Percentiles rank a stretch among this genome's conserved stretches.
Evolutionary conservation across 192 early-diverging fungal species (phyloP).

Genomic region (Phycomyces nitens): DNA sequence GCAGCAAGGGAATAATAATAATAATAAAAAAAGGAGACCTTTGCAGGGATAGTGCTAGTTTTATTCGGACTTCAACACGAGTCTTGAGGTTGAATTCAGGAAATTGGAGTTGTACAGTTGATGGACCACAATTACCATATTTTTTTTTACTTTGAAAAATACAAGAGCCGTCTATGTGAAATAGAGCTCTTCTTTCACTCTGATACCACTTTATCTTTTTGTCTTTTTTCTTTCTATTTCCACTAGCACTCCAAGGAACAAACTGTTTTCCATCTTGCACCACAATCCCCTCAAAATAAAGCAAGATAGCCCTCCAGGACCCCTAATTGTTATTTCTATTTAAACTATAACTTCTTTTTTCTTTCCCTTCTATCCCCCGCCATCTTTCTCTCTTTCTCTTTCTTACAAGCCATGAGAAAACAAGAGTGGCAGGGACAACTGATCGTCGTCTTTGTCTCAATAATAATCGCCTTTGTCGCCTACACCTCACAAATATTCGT

Average conservation of each 20-base stretch:
- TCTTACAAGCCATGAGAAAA: neutral
- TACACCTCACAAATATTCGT: constrained; percentile 32
- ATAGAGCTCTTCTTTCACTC: constrained; percentile 1
- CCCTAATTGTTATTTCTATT: constrained; percentile 7
- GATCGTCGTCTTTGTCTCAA: constrained; percentile 10
- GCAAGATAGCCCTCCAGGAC: neutral
- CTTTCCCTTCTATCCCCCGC: neutral
- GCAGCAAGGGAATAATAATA: constrained; percentile 1
- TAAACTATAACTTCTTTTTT: neutral
- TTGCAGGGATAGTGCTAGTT: neutral
- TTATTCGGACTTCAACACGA: constrained; percentile 1
- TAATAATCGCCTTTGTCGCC: constrained; percentile 17
- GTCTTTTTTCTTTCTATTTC: neutral
- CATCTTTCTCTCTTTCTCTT: neutral
- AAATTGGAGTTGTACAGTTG: neutral
- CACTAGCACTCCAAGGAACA: neutral
- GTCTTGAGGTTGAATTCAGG: constrained; percentile 1
- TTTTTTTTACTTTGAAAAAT: neutral
- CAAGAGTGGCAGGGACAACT: constrained; percentile 15
- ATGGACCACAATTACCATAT: neutral
- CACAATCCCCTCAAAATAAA: neutral
- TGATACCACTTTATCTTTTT: constrained; percentile 2
- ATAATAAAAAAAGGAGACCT: neutral
- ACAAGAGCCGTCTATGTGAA: neutral
- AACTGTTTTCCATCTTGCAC: neutral